A percentile compares a stretch with the other conserved stretches of the same genome.
phyloP scores from a whole-genome alignment of 208 protist genomes.

The Leishmania aethiopica region DNA sequence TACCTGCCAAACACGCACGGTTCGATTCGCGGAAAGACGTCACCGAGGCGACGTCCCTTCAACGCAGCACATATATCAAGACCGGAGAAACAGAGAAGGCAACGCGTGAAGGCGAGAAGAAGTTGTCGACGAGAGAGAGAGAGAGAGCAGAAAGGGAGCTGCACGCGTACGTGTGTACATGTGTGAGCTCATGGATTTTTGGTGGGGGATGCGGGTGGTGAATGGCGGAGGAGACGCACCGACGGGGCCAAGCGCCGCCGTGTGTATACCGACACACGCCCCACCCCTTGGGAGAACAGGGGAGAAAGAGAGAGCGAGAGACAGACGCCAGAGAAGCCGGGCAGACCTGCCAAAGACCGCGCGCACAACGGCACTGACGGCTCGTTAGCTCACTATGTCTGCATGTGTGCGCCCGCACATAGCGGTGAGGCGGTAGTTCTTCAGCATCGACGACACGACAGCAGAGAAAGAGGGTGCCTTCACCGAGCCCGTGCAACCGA shows the following conservation, averaged over 20 bases:
- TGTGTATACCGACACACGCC: neutral
- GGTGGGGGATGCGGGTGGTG: neutral
- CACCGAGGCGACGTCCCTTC: neutral
- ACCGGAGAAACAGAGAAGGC: neutral
- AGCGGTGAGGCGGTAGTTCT: neutral
- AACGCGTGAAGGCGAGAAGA: neutral
- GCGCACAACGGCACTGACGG: neutral
- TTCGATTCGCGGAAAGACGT: neutral
- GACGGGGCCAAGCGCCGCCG: neutral
- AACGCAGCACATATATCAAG: neutral
- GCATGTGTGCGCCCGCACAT: neutral
- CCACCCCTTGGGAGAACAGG: neutral
- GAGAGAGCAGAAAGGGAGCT: no score
- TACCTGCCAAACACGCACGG: neutral
- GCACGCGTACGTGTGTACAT: neutral
- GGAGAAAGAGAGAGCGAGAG: neutral
- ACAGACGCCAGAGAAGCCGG: neutral
- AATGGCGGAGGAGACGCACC: neutral
- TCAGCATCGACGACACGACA: neutral
- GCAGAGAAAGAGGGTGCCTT: neutral
- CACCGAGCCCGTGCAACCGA: neutral
- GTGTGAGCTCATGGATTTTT: neutral
- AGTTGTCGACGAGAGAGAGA: neutral
- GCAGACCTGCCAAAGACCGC: neutral
- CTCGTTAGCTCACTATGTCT: neutral